Evolutionary conservation across 2,329 filamentous ascomycete genomes (phyloP).

Genomic region (Diaporthe eres): DNA sequence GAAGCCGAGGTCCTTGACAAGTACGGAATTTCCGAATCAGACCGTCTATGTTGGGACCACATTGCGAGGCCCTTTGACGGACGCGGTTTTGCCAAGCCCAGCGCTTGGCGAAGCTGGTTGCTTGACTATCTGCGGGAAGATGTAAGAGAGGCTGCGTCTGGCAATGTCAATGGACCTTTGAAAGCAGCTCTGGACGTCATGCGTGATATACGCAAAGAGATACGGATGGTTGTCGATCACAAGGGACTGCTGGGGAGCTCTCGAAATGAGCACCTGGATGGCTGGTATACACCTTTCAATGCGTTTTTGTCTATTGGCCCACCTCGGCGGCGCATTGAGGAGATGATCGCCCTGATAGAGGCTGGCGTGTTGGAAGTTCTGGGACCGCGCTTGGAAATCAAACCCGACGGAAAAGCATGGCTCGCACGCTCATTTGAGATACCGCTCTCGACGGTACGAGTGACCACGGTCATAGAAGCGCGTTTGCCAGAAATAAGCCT

Average conservation of each 20-base stretch:
- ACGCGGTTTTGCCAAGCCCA: background rate
- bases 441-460: background rate
- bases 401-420: background rate
- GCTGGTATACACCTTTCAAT: slow-evolving; percentile 23
- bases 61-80: background rate
- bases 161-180: slow-evolving; percentile 6
- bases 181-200: slow-evolving; percentile 13
- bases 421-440: background rate
- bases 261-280: background rate
- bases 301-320: slow-evolving; percentile 10
- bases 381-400: background rate
- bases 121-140: slow-evolving; percentile 1
- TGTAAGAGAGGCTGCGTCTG: background rate
- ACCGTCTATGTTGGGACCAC: background rate
- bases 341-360: slow-evolving; percentile 15
- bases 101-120: slow-evolving; percentile 2
- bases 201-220: slow-evolving; percentile 21
- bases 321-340: slow-evolving; percentile 9
- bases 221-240: slow-evolving; percentile 12
- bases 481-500: background rate
- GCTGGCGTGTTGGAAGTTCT: background rate
- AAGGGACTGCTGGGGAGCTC: background rate
- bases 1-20: background rate
- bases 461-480: slow-evolving; percentile 10
- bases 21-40: background rate